Conservation (phyloP, 768 basidiomycete genomes). For the Phallus indusiatus region DNA sequence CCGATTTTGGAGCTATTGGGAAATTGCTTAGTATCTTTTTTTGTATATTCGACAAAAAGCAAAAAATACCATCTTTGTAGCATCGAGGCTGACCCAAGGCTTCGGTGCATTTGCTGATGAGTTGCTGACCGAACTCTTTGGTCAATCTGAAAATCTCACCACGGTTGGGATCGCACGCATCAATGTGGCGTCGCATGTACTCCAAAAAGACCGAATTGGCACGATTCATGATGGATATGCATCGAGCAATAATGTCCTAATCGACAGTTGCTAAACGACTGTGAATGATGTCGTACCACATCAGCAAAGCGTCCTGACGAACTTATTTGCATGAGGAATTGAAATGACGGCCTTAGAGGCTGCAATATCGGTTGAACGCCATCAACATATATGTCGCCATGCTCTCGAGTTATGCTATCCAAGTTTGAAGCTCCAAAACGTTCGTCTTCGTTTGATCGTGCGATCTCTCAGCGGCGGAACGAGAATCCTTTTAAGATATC, state of each 20-base stretch:
- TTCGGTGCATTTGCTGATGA: slow-evolving; percentile 88
- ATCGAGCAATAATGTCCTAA: slow-evolving; percentile 92
- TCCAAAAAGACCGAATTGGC: slow-evolving; percentile 85
- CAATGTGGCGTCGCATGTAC: slow-evolving; percentile 95
- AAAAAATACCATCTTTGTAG: slow-evolving; percentile 81
- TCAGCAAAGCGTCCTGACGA: slow-evolving; percentile 88
- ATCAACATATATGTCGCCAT: slow-evolving; percentile 87
- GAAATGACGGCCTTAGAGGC: slow-evolving; percentile 88
- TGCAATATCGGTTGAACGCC: slow-evolving; percentile 95
- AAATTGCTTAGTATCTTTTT: slow-evolving; percentile 22
- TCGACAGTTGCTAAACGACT: slow-evolving; percentile 91
- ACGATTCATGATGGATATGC: slow-evolving; percentile 95
- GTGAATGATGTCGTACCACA: slow-evolving; percentile 99
- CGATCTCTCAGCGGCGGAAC: slow-evolving; percentile 83
- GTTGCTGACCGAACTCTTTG: slow-evolving; percentile 92
- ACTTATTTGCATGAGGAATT: slow-evolving; percentile 99
- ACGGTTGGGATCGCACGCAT: slow-evolving; percentile 66
- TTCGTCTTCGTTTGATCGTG: slow-evolving; percentile 81
- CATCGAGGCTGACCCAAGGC: slow-evolving; percentile 76
- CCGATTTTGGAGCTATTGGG: slow-evolving; percentile 94
- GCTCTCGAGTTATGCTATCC: slow-evolving; percentile 83
- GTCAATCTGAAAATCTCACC: slow-evolving; percentile 93
- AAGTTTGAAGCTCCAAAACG: slow-evolving; percentile 68
- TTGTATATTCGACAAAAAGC: background rate
- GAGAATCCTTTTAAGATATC: slow-evolving; percentile 89